Base-by-base conservation (phyloP, 2,329 filamentous ascomycete genomes). In the Dactylellina sp. region DNA sequence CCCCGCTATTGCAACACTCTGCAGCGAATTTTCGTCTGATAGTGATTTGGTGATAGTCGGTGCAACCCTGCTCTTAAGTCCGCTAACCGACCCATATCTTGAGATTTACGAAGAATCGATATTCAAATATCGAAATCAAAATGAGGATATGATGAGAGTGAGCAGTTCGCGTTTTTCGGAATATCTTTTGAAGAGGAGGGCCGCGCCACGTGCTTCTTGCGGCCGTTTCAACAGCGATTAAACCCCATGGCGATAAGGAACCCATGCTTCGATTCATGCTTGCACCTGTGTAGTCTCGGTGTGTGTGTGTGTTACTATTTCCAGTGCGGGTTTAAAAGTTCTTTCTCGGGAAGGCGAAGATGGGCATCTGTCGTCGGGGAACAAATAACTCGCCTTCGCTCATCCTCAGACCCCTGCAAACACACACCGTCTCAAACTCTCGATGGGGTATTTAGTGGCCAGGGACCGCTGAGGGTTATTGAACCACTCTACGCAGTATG, bases 331-430 rank as follows among this genome's bases (percentile, higher is more conserved):
- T 47, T 61, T 44, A 56, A 49, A 40, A 44, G 35, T 32, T 49
- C 61, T 65, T 52, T 25, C 61, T 62, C 55, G 53, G 61, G 70
- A 74, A 74, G 56, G 61, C 46, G 70, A 59, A 64, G 40, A 57
- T 56, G 40, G 39, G 39, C 46, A 37, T 12, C 37, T 39, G 47
- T 20, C 37, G 44, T 49, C 22, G 65, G 14, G 44, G 39, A 55
- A 46, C 22, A 55, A 46, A 25, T 6, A 55, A 42, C 35, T 40
- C 39, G 3, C 49, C 28, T 74, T 66, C 59, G 66, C 60, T 50
- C 49, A 22, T 71, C 40, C 32, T 46, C 18, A n/a, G 49, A 64
- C 61, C 70, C 64, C 47, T 74, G 55, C 56, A 32, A 32, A 47
- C 25, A 22, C 32, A 35, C 61, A 52, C 59, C 47, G 35, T 47